A percentile compares a stretch with the other conserved stretches of the same genome.
Conservation (phyloP, 2,329 filamentous ascomycete genomes). For the Talaromyces sp. region DNA sequence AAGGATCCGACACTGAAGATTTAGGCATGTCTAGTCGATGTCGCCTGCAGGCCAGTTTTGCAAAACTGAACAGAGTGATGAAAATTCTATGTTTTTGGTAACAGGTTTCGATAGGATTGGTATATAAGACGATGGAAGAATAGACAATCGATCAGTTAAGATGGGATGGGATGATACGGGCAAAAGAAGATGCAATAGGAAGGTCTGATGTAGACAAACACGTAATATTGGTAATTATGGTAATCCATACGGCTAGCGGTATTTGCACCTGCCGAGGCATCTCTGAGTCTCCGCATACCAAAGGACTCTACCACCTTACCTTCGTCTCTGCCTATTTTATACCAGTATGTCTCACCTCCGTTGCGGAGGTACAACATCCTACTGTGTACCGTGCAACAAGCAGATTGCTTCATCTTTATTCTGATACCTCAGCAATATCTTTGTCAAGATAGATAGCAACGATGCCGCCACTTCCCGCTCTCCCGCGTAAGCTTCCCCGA, state of each 20-base stretch:
- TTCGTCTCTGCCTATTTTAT: not conserved
- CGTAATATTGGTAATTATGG: not conserved
- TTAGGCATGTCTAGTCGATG: no score
- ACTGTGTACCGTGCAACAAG: not conserved
- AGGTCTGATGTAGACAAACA: not conserved
- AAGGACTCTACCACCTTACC: not conserved
- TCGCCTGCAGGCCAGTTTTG: no score
- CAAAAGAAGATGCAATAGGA: not conserved
- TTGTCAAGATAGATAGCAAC: not conserved
- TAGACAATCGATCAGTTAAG: not conserved
- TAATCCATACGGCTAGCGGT: not conserved
- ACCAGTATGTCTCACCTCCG: slow-evolving; percentile 7
- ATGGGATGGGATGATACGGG: not conserved
- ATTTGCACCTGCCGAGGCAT: not conserved
- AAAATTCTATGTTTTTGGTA: no score
- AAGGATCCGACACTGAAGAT: no score
- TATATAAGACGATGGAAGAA: not conserved
- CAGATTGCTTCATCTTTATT: not conserved
- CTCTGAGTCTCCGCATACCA: not conserved
- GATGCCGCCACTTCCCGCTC: slow-evolving; percentile 14
- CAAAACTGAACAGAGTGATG: no score
- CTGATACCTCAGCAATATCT: not conserved
- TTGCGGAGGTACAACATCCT: slow-evolving; percentile 2
- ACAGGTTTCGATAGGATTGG: not conserved
- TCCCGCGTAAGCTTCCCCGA: slow-evolving; percentile 1